These are phyloP conservation scores for Acer campestre DNA, from an alignment of 345 rosid species.

Conservation along the genomic window DNA sequence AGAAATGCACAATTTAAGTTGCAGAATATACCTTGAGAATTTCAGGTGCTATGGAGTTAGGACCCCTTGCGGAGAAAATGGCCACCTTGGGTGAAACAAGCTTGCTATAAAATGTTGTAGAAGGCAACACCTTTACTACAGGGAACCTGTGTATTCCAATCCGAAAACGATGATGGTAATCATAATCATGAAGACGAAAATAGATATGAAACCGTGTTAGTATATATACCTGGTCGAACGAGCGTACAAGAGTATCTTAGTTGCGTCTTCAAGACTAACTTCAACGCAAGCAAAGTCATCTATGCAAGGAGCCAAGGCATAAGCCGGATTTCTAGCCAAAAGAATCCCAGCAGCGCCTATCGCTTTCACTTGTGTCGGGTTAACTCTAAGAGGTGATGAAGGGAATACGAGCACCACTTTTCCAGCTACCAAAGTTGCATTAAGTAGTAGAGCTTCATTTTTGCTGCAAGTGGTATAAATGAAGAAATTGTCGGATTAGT, in stretches of 20 bases:
- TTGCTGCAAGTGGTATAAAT: conserved; percentile 30
- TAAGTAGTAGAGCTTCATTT: conserved; percentile 36
- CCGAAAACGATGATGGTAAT: background rate
- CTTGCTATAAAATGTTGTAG: conserved; percentile 30
- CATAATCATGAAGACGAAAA: background rate
- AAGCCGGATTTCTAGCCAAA: conserved; percentile 32
- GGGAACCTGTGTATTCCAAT: conserved; percentile 18
- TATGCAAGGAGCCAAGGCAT: conserved; percentile 27
- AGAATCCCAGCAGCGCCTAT: conserved; percentile 40
- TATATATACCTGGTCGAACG: conserved; percentile 35
- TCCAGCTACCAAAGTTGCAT: conserved; percentile 29
- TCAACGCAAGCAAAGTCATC: conserved; percentile 38
- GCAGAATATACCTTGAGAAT: conserved; percentile 15
- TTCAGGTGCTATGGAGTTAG: conserved; percentile 2
- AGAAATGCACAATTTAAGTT: background rate
- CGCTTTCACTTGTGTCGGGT: conserved; percentile 24
- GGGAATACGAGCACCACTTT: conserved; percentile 44
- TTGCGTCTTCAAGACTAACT: conserved; percentile 36
- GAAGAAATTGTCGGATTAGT: background rate
- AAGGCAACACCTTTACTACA: conserved; percentile 17
- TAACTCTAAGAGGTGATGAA: background rate
- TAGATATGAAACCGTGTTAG: background rate
- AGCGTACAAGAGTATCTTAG: conserved; percentile 31
- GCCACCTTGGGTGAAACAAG: conserved; percentile 41
- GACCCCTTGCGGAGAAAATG: conserved; percentile 43